Evolutionary conservation across 352 stramenopile genomes (phyloP).

Genomic region (Pythium volutum): DNA sequence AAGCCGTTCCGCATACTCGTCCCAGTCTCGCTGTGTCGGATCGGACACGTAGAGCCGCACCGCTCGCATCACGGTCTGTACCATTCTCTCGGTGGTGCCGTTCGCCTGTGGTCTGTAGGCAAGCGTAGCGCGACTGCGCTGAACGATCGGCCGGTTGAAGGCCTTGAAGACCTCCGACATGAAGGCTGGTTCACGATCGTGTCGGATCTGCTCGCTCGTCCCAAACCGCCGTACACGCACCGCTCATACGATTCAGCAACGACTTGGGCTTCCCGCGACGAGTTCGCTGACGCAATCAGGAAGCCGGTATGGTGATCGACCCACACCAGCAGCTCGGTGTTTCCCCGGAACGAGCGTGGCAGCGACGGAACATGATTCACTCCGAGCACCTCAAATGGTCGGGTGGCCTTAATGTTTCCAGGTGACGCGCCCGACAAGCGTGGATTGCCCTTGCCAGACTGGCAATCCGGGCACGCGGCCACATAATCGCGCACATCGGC

Average conservation of each 20-base stretch:
- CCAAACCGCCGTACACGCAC: constrained; percentile 19
- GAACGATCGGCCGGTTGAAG: constrained; percentile 22
- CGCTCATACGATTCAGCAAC: constrained; percentile 28
- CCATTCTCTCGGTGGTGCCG: constrained; percentile 15
- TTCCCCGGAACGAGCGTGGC: constrained; percentile 23
- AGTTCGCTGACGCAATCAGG: constrained; percentile 18
- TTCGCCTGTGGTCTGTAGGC: constrained; percentile 24
- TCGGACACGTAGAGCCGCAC: constrained; percentile 23
- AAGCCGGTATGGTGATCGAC: constrained; percentile 16
- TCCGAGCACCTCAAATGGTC: constrained; percentile 19
- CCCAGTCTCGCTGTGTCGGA: constrained; percentile 19
- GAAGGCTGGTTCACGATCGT: constrained; percentile 22
- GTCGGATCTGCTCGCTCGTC: constrained; percentile 13
- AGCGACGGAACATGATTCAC: constrained; percentile 34
- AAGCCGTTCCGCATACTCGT: constrained; percentile 19
- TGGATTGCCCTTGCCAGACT: constrained; percentile 20
- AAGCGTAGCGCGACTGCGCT: constrained; percentile 12
- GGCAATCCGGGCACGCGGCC: constrained; percentile 15
- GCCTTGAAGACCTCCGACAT: constrained; percentile 15
- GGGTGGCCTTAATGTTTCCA: constrained; percentile 18
- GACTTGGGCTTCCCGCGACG: constrained; percentile 19
- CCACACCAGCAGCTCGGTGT: constrained; percentile 32
- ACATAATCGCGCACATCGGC: constrained; percentile 10
- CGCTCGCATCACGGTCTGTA: constrained; percentile 23
- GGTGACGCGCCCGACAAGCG: neutral